A percentile compares a stretch with the other conserved stretches of the same genome.
These are phyloP conservation scores for Micractinium sp. DNA, from an alignment of 139 green algal genomes.

Conservation along the genomic window DNA sequence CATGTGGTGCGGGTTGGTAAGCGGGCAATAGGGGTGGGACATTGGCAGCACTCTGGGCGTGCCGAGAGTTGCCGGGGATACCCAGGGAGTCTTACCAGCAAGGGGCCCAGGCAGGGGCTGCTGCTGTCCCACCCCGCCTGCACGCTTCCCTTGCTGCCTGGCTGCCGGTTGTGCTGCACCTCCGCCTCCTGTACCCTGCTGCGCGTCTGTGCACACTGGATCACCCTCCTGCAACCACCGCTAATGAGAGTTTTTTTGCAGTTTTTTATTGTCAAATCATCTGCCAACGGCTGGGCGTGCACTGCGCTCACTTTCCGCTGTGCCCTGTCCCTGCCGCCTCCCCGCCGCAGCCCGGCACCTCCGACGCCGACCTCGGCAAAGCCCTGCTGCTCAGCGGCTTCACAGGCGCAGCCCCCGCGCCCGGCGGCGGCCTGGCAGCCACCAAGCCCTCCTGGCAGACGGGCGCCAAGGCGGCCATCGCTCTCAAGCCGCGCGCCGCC, in stretches of 20 bases:
- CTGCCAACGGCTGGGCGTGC: too few species aligned
- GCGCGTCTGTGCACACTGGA: too few species aligned
- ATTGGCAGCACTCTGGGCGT: too few species aligned
- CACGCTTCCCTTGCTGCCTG: neutral
- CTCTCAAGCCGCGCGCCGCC: constrained; percentile 44
- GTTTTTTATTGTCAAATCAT: neutral
- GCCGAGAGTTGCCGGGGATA: too few species aligned
- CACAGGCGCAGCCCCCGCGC: constrained; percentile 6
- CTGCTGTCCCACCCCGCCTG: too few species aligned
- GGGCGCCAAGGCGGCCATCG: constrained; percentile 65
- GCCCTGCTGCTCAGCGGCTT: constrained; percentile 69
- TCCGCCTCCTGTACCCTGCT: neutral
- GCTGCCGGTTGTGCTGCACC: neutral
- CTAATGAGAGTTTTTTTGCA: neutral
- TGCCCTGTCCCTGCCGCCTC: neutral
- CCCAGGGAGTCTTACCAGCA: too few species aligned
- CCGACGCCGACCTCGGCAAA: constrained; percentile 36
- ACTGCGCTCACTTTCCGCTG: neutral
- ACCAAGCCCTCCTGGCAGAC: constrained; percentile 67
- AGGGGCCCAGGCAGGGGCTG: too few species aligned
- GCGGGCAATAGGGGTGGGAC: too few species aligned
- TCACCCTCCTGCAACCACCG: neutral
- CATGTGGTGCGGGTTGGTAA: neutral
- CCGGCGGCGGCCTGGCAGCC: constrained; percentile 35
- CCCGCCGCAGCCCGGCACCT: constrained; percentile 6